Conservation (phyloP, 208 protist genomes). For the Trypanosoma platydactyli region DNA sequence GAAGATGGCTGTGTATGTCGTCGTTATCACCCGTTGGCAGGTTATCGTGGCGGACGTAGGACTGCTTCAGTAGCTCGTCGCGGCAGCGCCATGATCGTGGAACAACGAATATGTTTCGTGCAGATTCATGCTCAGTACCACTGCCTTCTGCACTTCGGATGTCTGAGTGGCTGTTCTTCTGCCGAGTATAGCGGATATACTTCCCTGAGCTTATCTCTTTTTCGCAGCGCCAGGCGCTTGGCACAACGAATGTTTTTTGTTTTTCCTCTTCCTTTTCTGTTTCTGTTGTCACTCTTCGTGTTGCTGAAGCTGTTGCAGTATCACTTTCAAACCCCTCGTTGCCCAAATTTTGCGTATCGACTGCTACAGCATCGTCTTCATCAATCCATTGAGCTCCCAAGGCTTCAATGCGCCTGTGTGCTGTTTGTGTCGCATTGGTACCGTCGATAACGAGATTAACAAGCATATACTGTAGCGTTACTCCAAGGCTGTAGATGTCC, state of each 20-base stretch:
- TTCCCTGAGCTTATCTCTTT: constrained; percentile 20
- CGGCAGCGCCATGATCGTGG: constrained; percentile 27
- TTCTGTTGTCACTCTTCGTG: constrained; percentile 7
- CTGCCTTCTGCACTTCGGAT: neutral
- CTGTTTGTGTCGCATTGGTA: neutral
- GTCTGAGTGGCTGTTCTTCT: neutral
- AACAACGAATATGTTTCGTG: constrained; percentile 11
- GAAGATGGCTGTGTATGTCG: constrained; percentile 4
- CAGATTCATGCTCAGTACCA: neutral
- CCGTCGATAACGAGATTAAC: constrained; percentile 16
- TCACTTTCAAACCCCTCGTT: too few relatives aligned
- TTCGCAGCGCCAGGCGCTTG: constrained; percentile 34
- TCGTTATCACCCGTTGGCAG: neutral
- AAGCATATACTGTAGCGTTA: constrained; percentile 32
- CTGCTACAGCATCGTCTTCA: constrained; percentile 12
- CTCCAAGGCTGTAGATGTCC: constrained; percentile 41
- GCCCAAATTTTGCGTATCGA: too few relatives aligned
- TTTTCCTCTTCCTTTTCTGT: neutral
- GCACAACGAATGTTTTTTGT: constrained; percentile 24
- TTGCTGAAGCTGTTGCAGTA: neutral
- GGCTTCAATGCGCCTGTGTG: constrained; percentile 5
- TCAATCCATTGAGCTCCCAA: constrained; percentile 35
- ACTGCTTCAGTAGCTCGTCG: constrained; percentile 17
- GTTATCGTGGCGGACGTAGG: constrained; percentile 2
- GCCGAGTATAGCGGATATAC: constrained; percentile 4